Percentiles rank a stretch among this genome's conserved stretches.
phyloP scores from a whole-genome alignment of 1,284 basidiomycete species.

The Tremellales sp. region DNA sequence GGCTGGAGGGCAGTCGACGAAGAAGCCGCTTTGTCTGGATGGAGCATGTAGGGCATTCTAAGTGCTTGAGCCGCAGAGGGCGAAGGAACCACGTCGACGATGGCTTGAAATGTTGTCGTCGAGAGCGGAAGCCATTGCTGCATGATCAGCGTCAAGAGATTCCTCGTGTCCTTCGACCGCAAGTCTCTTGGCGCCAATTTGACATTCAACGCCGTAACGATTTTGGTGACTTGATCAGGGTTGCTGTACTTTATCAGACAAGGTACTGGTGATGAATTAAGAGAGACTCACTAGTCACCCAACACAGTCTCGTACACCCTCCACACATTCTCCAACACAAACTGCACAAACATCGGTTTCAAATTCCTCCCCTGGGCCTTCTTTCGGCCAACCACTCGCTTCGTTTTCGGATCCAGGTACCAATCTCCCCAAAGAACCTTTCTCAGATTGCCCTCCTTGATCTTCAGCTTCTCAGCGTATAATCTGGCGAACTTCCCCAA shows the following conservation, averaged over 20 bases:
- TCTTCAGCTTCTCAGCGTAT: slow-evolving; percentile 85
- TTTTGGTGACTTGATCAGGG: slow-evolving; percentile 82
- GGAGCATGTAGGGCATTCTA: slow-evolving; percentile 88
- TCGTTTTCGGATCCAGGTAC: slow-evolving; percentile 94
- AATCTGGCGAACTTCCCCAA: slow-evolving; percentile 90
- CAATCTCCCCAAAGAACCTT: slow-evolving; percentile 96
- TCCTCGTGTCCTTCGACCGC: slow-evolving; percentile 81
- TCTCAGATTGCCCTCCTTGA: slow-evolving; percentile 82
- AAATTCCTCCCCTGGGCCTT: slow-evolving; percentile 75
- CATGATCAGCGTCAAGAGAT: slow-evolving; percentile 81
- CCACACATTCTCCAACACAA: slow-evolving; percentile 97
- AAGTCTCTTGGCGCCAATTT: slow-evolving; percentile 86
- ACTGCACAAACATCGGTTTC: slow-evolving; percentile 98
- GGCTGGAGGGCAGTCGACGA: slow-evolving; percentile 51
- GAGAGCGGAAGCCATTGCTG: slow-evolving; percentile 96
- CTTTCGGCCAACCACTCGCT: slow-evolving; percentile 86
- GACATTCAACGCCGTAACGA: slow-evolving; percentile 75
- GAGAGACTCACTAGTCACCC: slow-evolving; percentile 71
- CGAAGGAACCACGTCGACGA: slow-evolving; percentile 87
- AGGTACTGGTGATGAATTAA: background rate
- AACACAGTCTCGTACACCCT: slow-evolving; percentile 86
- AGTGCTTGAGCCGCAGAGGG: slow-evolving; percentile 76
- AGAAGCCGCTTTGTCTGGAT: slow-evolving; percentile 61
- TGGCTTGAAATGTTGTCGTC: slow-evolving; percentile 84
- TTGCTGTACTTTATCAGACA: slow-evolving; percentile 56